Conservation (phyloP, 169 alveolate genomes). For the Plasmodium gallinaceum region DNA sequence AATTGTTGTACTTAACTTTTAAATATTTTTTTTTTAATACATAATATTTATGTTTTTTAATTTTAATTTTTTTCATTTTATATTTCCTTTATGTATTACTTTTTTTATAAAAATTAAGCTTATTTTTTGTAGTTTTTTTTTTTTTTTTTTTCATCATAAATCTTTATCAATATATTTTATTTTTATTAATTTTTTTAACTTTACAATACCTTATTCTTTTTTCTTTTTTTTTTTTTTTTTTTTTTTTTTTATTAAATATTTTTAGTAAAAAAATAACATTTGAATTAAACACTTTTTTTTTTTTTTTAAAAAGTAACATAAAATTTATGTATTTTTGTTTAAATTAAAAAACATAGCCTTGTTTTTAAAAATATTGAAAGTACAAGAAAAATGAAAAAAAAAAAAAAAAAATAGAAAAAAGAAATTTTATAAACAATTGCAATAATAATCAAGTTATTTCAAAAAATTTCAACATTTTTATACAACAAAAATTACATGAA, state of each 20-base stretch:
- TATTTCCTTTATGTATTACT: no score
- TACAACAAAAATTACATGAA: slow-evolving; percentile 18
- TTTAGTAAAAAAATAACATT: background rate
- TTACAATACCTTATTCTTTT: background rate
- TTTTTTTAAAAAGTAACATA: no score
- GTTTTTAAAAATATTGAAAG: slow-evolving; percentile 12
- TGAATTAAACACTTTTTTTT: background rate
- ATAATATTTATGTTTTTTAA: background rate
- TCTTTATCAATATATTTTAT: background rate
- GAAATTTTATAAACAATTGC: background rate
- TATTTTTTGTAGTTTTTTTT: background rate
- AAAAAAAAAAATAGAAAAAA: slow-evolving; percentile 19
- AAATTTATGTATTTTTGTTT: background rate
- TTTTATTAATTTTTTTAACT: background rate
- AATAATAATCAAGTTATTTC: background rate
- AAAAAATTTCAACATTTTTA: slow-evolving; percentile 10
- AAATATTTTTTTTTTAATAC: background rate
- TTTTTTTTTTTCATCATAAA: background rate
- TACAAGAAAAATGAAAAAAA: slow-evolving; percentile 3
- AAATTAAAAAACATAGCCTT: slow-evolving; percentile 5
- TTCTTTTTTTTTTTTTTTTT: background rate
- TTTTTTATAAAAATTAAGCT: no score
- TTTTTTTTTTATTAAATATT: background rate
- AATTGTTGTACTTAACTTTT: slow-evolving; percentile 42
- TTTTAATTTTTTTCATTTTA: background rate